These are phyloP conservation scores for Apiospora sp. DNA, from an alignment of 2,329 filamentous ascomycete genomes.

Conservation along the genomic window DNA sequence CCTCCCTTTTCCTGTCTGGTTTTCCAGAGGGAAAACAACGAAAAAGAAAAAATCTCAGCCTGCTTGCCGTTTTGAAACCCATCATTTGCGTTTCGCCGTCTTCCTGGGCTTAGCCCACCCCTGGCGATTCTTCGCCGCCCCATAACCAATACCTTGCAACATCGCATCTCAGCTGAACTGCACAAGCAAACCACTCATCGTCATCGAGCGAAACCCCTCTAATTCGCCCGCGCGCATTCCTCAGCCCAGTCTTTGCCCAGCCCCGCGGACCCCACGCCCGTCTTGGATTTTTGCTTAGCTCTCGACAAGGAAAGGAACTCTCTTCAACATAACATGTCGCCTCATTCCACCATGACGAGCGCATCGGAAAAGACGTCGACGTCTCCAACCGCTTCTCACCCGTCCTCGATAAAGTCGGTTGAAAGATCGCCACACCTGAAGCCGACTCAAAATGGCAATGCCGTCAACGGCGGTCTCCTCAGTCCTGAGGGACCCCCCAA, in stretches of 20 bases:
- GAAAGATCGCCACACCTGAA: conserved; percentile 41
- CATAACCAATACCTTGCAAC: conserved; percentile 26
- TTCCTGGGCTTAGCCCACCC: conserved; percentile 44
- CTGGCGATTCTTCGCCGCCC: conserved; percentile 43
- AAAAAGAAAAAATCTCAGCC: conserved; percentile 26
- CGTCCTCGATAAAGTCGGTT: conserved; percentile 44
- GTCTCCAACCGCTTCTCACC: conserved; percentile 42
- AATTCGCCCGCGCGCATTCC: conserved; percentile 18
- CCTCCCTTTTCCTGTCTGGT: conserved; percentile 27
- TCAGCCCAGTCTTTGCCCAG: conserved; percentile 14
- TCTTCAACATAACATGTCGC: conserved; percentile 25
- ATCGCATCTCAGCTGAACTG: conserved; percentile 25
- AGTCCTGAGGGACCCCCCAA: conserved; percentile 54
- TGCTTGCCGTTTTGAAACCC: conserved; percentile 41
- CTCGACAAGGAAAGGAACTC: conserved; percentile 9
- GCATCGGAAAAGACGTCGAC: conserved; percentile 42
- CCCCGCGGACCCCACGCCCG: conserved; percentile 22
- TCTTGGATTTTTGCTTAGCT: conserved; percentile 15
- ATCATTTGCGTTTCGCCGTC: conserved; percentile 38
- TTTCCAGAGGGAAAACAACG: conserved; percentile 25
- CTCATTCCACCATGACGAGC: conserved; percentile 42
- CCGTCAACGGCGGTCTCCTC: conserved; percentile 38
- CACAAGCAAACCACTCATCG: conserved; percentile 20
- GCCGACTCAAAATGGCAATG: conserved; percentile 40
- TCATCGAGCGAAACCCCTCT: conserved; percentile 22